phyloP scores from a whole-genome alignment of 1,139 yeast genomes.

The Yamadazyma triangularis region DNA sequence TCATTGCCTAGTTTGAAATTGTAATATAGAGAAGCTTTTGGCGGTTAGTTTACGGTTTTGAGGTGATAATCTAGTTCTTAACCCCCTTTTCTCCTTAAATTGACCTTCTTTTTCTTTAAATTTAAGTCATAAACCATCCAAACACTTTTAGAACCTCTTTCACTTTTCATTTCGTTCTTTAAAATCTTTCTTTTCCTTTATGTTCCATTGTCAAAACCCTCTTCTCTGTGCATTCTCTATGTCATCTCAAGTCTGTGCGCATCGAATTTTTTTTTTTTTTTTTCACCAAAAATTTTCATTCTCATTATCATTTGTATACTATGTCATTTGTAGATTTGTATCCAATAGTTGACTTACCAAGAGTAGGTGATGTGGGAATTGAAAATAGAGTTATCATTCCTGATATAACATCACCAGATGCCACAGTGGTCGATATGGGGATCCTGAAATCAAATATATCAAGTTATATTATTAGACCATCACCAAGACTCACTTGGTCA shows the following conservation, averaged over 20 bases:
- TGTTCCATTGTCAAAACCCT: too few species aligned
- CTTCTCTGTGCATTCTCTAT: too few species aligned
- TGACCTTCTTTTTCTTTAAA: too few species aligned
- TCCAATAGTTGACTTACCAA: slow-evolving; percentile 36
- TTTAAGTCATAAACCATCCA: too few species aligned
- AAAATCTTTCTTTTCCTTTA: too few species aligned
- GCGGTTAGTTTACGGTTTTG: too few species aligned
- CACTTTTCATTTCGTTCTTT: too few species aligned
- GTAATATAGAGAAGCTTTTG: too few species aligned
- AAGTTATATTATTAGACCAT: slow-evolving; percentile 68
- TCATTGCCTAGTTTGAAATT: too few species aligned
- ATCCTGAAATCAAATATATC: slow-evolving; percentile 75
- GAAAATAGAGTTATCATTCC: slow-evolving; percentile 30
- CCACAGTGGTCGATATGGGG: slow-evolving; percentile 49
- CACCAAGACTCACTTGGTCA: slow-evolving; percentile 76
- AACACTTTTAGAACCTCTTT: too few species aligned
- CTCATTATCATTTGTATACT: slow-evolving; percentile 1
- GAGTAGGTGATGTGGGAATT: slow-evolving; percentile 33
- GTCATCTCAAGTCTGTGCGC: neutral
- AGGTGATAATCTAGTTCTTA: too few species aligned
- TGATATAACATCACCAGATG: slow-evolving; percentile 18
- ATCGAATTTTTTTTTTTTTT: neutral
- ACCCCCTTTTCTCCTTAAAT: too few species aligned
- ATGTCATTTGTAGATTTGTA: slow-evolving; percentile 33
- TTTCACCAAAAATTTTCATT: slow-evolving; percentile 5